phyloP scores from a whole-genome alignment of 441 rosid species.

The Gossypium aridum region DNA sequence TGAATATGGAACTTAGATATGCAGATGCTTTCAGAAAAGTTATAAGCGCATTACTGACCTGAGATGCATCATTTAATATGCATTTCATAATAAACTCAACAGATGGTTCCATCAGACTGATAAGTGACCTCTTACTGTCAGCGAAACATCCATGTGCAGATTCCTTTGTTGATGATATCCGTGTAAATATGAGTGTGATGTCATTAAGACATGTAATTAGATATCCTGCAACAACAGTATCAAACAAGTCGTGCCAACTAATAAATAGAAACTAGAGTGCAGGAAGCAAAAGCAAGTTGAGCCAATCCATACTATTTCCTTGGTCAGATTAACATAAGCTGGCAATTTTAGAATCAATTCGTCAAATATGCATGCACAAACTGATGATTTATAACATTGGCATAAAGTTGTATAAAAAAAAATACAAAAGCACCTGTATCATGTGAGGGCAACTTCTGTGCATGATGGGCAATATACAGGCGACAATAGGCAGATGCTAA shows the following conservation, averaged over 20 bases:
- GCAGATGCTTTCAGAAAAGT: slow-evolving; percentile 4
- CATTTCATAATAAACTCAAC: slow-evolving; percentile 65
- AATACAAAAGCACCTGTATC: slow-evolving; percentile 41
- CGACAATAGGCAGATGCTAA: slow-evolving; percentile 77
- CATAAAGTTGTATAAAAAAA: not conserved
- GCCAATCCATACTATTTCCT: not conserved
- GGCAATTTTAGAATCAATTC: not conserved
- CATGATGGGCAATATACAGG: slow-evolving; percentile 70
- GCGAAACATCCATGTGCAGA: slow-evolving; percentile 26
- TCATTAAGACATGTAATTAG: slow-evolving; percentile 64
- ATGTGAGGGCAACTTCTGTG: slow-evolving; percentile 48
- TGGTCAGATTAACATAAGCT: not conserved
- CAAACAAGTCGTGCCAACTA: not conserved
- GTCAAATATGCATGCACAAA: not conserved
- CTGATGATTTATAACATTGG: slow-evolving; percentile 5
- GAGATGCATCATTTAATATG: slow-evolving; percentile 55
- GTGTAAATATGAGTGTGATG: slow-evolving; percentile 37
- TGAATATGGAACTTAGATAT: not conserved
- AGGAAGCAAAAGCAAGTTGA: slow-evolving; percentile 1
- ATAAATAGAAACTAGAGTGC: not conserved
- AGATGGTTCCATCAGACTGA: slow-evolving; percentile 73
- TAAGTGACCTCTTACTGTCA: slow-evolving; percentile 44
- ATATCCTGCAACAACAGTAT: slow-evolving; percentile 41
- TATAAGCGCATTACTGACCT: slow-evolving; percentile 44
- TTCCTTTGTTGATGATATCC: slow-evolving; percentile 38